Evolutionary conservation across 306 rosid genomes (phyloP).

Genomic region (Sesbania bispinosa): DNA sequence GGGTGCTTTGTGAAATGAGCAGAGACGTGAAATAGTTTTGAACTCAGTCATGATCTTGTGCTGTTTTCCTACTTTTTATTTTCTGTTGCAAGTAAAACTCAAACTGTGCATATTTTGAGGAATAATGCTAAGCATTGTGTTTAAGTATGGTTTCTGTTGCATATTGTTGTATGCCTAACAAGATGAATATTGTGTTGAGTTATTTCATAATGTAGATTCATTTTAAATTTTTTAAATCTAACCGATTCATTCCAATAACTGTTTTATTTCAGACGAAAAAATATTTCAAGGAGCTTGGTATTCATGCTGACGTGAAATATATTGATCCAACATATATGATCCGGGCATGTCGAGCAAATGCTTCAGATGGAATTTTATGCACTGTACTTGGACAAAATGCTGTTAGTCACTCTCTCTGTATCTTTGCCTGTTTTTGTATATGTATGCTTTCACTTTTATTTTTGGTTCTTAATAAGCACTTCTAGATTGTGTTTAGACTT

Average conservation of each 20-base stretch:
- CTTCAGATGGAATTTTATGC: constrained; percentile 95
- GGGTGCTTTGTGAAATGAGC: no score
- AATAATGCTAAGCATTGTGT: background rate
- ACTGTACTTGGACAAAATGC: constrained; percentile 96
- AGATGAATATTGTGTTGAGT: background rate
- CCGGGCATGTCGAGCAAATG: constrained; percentile 91
- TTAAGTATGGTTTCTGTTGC: background rate
- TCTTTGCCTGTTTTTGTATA: background rate
- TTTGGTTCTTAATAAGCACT: background rate
- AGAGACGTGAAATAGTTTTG: no score
- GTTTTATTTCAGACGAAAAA: constrained; percentile 57
- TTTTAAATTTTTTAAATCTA: background rate
- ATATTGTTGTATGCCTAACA: background rate
- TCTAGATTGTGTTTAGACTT: background rate
- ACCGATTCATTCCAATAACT: background rate
- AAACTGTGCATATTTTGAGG: background rate
- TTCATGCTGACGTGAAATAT: constrained; percentile 83
- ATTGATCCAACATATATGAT: constrained; percentile 98
- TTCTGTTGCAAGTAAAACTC: no score
- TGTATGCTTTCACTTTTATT: background rate
- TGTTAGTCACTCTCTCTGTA: constrained; percentile 52
- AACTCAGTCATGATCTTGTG: no score
- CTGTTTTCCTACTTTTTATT: no score
- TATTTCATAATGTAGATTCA: background rate
- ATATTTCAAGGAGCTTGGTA: constrained; percentile 60